Conservation (phyloP, 441 rosid genomes). For the Raphanus hybrid region DNA sequence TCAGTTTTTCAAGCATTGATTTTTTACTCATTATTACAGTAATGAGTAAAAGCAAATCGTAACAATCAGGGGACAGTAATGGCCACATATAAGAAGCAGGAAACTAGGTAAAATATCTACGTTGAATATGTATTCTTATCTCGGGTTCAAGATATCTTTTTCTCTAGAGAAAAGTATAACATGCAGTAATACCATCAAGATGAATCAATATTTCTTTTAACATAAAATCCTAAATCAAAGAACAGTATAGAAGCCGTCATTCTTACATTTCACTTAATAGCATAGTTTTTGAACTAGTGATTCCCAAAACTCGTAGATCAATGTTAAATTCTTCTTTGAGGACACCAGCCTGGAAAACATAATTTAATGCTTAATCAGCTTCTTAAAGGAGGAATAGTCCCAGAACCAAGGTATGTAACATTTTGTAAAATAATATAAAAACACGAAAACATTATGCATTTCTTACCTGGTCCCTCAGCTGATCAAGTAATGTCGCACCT, state of each 20-base stretch:
- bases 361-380: slow-evolving; percentile 25
- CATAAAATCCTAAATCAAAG: slow-evolving; percentile 11
- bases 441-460: background rate
- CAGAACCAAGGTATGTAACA: background rate
- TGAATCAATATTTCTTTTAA: slow-evolving; percentile 5
- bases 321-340: slow-evolving; percentile 93
- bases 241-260: slow-evolving; percentile 18
- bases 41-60: background rate
- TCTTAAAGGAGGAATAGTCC: background rate
- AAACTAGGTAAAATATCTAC: background rate
- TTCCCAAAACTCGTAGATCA: slow-evolving; percentile 94
- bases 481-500: slow-evolving; percentile 88
- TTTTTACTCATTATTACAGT: background rate
- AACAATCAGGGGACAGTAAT: background rate
- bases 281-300: slow-evolving; percentile 79
- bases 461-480: slow-evolving; percentile 85
- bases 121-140: background rate
- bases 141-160: background rate
- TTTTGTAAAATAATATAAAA: background rate
- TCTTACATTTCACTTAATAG: slow-evolving; percentile 88
- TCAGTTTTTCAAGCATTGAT: background rate
- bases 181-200: slow-evolving; percentile 12
- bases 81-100: background rate
- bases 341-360: slow-evolving; percentile 67
- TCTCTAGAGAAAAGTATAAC: background rate